Percentiles rank a stretch among this genome's conserved stretches.
phyloP scores from a whole-genome alignment of 768 basidiomycete genomes.

The Xanthoconium purpureum region DNA sequence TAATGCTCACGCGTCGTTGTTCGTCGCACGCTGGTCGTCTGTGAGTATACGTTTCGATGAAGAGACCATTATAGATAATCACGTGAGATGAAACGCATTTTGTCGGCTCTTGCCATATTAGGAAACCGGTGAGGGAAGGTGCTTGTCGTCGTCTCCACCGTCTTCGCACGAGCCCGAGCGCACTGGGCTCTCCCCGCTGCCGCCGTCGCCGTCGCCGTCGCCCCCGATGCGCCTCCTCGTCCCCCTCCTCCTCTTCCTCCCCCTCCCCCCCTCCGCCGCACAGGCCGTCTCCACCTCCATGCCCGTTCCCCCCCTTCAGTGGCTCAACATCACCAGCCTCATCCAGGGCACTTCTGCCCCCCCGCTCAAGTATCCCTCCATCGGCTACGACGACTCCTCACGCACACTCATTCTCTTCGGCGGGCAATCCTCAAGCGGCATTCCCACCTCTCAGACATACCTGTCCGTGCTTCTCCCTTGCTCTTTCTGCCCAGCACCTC shows the following conservation, averaged over 20 bases:
- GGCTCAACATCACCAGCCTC: constrained; percentile 66
- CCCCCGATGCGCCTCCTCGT: constrained; percentile 4
- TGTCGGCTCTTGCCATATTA: neutral
- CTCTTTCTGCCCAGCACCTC: neutral
- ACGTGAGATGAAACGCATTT: constrained; percentile 5
- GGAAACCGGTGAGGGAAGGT: constrained; percentile 5
- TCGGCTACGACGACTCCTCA: constrained; percentile 51
- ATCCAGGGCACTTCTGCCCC: constrained; percentile 53
- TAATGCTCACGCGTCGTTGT: constrained; percentile 23
- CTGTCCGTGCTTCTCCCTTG: constrained; percentile 44
- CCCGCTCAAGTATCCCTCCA: constrained; percentile 67
- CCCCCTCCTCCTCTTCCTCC: constrained; percentile 12
- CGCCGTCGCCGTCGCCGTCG: neutral
- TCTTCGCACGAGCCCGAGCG: constrained; percentile 28
- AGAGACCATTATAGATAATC: neutral
- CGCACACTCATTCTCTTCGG: constrained; percentile 71
- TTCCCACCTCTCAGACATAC: constrained; percentile 62
- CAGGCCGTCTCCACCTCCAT: constrained; percentile 52
- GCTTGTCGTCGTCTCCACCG: constrained; percentile 10
- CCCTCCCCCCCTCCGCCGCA: constrained; percentile 28
- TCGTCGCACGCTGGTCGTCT: constrained; percentile 28
- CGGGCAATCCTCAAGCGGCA: constrained; percentile 65
- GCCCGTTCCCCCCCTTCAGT: constrained; percentile 43
- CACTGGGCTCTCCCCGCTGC: constrained; percentile 9
- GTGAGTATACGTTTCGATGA: constrained; percentile 35